phyloP scores from a whole-genome alignment of 768 basidiomycete genomes.

The Collybia sordida region DNA sequence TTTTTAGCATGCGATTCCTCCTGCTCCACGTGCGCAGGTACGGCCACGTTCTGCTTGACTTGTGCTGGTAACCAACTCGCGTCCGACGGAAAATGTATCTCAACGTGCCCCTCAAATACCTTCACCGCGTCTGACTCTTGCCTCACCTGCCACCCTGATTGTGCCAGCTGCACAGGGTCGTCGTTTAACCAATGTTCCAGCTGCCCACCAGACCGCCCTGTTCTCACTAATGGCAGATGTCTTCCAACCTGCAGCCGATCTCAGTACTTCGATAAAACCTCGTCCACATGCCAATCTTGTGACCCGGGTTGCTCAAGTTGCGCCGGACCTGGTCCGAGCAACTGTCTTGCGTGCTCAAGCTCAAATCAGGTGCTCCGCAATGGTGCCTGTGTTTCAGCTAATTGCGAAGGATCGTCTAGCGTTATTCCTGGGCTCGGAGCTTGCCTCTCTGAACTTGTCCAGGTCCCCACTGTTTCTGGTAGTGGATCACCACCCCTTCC shows the following conservation, averaged over 20 bases:
- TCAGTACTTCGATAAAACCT: slow-evolving; percentile 70
- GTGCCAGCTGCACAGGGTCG: slow-evolving; percentile 76
- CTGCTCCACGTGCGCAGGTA: slow-evolving; percentile 71
- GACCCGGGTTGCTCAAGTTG: slow-evolving; percentile 81
- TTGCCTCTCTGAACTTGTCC: slow-evolving; percentile 76
- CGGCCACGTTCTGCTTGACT: slow-evolving; percentile 69
- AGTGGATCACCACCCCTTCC: slow-evolving; percentile 52
- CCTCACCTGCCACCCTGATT: slow-evolving; percentile 82
- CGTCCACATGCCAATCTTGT: slow-evolving; percentile 66
- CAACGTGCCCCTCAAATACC: slow-evolving; percentile 70
- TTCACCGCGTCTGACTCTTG: slow-evolving; percentile 69
- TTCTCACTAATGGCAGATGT: slow-evolving; percentile 75
- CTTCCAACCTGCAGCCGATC: slow-evolving; percentile 72
- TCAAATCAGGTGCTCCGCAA: slow-evolving; percentile 58
- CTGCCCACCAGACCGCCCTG: slow-evolving; percentile 67
- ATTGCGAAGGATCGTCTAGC: slow-evolving; percentile 52
- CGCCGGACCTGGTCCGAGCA: slow-evolving; percentile 61
- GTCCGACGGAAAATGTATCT: slow-evolving; percentile 70
- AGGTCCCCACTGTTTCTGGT: slow-evolving; percentile 45
- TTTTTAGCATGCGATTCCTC: slow-evolving; percentile 61
- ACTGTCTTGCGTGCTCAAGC: slow-evolving; percentile 74
- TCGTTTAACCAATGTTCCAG: slow-evolving; percentile 78
- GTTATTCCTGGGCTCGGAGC: slow-evolving; percentile 72
- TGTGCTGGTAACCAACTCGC: slow-evolving; percentile 70
- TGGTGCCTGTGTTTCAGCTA: slow-evolving; percentile 64